phyloP scores from a whole-genome alignment of 179 eudicot species.

The Silene coronaria region DNA sequence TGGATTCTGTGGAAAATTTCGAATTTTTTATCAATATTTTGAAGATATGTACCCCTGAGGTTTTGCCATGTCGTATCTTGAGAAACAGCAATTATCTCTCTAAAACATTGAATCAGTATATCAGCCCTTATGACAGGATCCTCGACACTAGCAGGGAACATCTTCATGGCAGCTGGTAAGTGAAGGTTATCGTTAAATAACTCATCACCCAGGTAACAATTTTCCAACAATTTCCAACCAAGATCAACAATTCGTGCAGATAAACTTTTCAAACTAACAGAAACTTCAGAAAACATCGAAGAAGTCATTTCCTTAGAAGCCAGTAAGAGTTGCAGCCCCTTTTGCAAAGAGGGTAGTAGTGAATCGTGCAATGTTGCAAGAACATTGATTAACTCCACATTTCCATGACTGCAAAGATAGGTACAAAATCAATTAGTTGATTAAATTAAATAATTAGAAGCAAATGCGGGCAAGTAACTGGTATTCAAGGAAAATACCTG shows the following conservation, averaged over 20 bases:
- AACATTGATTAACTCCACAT: constrained; percentile 59
- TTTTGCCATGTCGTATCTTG: constrained; percentile 37
- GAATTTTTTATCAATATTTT: constrained; percentile 51
- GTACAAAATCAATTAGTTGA: constrained; percentile 1
- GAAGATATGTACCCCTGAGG: constrained; percentile 58
- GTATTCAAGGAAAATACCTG: constrained; percentile 40
- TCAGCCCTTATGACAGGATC: constrained; percentile 86
- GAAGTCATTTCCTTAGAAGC: constrained; percentile 30
- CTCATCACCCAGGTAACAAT: constrained; percentile 67
- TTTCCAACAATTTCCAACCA: constrained; percentile 71
- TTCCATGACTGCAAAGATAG: constrained; percentile 51
- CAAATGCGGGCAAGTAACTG: not conserved
- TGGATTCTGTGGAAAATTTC: constrained; percentile 53
- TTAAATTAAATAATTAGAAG: not conserved
- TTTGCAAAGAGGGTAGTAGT: constrained; percentile 63
- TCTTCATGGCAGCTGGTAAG: constrained; percentile 59
- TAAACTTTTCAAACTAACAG: constrained; percentile 57
- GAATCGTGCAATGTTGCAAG: constrained; percentile 81
- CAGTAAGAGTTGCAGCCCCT: constrained; percentile 60
- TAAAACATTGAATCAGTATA: constrained; percentile 71
- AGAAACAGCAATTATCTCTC: constrained; percentile 58
- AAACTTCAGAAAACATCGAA: constrained; percentile 42
- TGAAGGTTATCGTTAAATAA: constrained; percentile 43
- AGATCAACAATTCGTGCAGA: constrained; percentile 66
- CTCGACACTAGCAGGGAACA: constrained; percentile 88